A percentile compares a stretch with the other conserved stretches of the same genome.
These are phyloP conservation scores for Pseudofabraea citricarpa DNA, from an alignment of 2,329 filamentous ascomycete species.

Conservation along the genomic window DNA sequence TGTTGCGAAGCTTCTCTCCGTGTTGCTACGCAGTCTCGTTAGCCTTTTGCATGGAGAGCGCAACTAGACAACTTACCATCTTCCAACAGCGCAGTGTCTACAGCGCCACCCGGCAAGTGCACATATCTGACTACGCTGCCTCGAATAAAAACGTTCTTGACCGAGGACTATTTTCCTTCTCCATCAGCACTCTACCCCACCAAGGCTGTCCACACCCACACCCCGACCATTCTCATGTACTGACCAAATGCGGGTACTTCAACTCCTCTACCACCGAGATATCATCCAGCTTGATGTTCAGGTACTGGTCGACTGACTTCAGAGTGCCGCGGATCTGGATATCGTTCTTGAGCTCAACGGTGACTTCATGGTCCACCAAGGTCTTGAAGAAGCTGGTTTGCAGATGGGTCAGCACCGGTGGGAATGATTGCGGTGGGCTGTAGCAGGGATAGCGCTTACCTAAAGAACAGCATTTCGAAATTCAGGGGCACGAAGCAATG, in stretches of 20 bases:
- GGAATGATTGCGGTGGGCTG: no score
- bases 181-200: background rate
- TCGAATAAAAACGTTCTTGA: conserved; percentile 73
- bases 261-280: conserved; percentile 89
- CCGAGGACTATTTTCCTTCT: conserved; percentile 48
- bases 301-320: conserved; percentile 97
- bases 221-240: conserved; percentile 16
- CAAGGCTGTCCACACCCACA: background rate
- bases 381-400: conserved; percentile 96
- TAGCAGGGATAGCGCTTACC: no score
- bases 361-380: conserved; percentile 94
- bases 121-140: conserved; percentile 73
- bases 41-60: conserved; percentile 3
- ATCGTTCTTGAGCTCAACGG: conserved; percentile 98
- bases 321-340: conserved; percentile 93
- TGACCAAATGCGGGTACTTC: conserved; percentile 87
- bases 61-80: conserved; percentile 47
- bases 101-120: conserved; percentile 60
- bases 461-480: conserved; percentile 36
- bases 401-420: no score
- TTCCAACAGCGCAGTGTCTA: conserved; percentile 67
- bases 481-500: no score
- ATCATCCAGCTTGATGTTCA: conserved; percentile 98
- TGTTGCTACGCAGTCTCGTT: conserved; percentile 15
- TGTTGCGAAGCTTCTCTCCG: conserved; percentile 43